Percentiles rank a stretch among this genome's conserved stretches.
Evolutionary conservation across 768 basidiomycete species (phyloP).

Genomic region (Rhizopogon vesiculosus): DNA sequence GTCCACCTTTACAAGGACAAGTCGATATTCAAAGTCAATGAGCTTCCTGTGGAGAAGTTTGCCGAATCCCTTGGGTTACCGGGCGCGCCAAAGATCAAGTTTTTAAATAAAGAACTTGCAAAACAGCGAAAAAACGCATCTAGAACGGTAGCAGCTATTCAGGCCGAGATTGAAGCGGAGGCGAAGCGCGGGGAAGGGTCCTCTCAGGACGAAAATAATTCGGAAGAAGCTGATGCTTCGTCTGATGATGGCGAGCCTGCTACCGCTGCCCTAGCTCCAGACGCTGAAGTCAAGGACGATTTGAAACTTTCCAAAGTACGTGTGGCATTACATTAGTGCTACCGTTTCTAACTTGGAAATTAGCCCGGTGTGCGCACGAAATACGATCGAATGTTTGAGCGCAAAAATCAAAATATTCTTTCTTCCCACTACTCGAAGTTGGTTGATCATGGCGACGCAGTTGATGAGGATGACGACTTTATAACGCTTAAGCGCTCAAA

Average conservation of each 20-base stretch:
- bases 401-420: slow-evolving; percentile 90
- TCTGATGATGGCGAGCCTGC: slow-evolving; percentile 15
- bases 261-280: slow-evolving; percentile 1
- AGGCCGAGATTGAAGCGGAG: slow-evolving; percentile 24
- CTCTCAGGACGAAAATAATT: slow-evolving; percentile 14
- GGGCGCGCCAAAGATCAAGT: slow-evolving; percentile 94
- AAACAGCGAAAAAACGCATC: slow-evolving; percentile 77
- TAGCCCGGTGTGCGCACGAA: slow-evolving; percentile 70
- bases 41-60: slow-evolving; percentile 77
- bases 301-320: slow-evolving; percentile 39
- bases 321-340: slow-evolving; percentile 4
- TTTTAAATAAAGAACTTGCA: slow-evolving; percentile 61
- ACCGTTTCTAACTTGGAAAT: background rate
- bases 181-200: slow-evolving; percentile 8
- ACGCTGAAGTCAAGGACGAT: slow-evolving; percentile 1
- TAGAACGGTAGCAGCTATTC: slow-evolving; percentile 34
- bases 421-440: slow-evolving; percentile 89
- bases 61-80: slow-evolving; percentile 91
- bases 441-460: slow-evolving; percentile 57
- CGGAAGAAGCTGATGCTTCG: slow-evolving; percentile 22
- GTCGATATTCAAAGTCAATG: slow-evolving; percentile 79
- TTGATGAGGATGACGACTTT: slow-evolving; percentile 70
- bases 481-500: slow-evolving; percentile 91
- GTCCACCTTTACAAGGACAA: slow-evolving; percentile 94
- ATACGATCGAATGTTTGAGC: slow-evolving; percentile 97